These are phyloP conservation scores for Breynia disticha DNA, from an alignment of 441 rosid species.

Conservation along the genomic window DNA sequence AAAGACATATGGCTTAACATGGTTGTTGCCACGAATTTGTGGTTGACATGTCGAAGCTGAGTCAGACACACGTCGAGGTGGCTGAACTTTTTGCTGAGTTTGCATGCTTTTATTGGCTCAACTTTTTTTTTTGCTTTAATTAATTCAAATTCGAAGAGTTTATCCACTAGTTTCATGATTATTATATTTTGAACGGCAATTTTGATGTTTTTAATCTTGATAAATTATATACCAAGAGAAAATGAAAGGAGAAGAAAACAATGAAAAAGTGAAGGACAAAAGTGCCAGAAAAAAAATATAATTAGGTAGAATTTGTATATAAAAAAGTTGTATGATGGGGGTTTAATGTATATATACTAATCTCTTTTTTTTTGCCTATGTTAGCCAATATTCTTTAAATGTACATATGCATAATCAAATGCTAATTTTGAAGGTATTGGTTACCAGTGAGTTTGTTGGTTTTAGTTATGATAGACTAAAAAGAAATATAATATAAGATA, in stretches of 20 bases:
- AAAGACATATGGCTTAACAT: background rate
- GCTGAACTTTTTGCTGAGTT: conserved; percentile 13
- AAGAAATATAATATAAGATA: too few relatives aligned
- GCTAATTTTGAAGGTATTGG: too few relatives aligned
- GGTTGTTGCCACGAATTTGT: background rate
- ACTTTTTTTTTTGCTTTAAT: background rate
- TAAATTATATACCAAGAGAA: conserved; percentile 2
- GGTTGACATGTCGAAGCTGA: conserved; percentile 18
- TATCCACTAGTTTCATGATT: background rate
- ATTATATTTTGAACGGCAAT: background rate
- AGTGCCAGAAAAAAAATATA: background rate
- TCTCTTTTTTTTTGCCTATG: too few relatives aligned
- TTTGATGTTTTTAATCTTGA: too few relatives aligned
- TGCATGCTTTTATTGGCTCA: background rate
- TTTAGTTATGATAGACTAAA: too few relatives aligned
- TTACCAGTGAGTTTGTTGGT: too few relatives aligned
- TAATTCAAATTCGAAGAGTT: background rate
- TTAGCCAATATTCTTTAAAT: too few relatives aligned
- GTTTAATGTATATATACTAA: too few relatives aligned
- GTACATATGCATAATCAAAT: too few relatives aligned
- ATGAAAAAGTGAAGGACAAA: background rate
- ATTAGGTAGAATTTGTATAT: too few relatives aligned
- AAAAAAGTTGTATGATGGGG: too few relatives aligned
- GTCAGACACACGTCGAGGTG: conserved; percentile 14
- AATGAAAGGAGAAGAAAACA: background rate